These are phyloP conservation scores for Penstemon newberryi DNA, from an alignment of 257 asterid genomes.

Conservation along the genomic window DNA sequence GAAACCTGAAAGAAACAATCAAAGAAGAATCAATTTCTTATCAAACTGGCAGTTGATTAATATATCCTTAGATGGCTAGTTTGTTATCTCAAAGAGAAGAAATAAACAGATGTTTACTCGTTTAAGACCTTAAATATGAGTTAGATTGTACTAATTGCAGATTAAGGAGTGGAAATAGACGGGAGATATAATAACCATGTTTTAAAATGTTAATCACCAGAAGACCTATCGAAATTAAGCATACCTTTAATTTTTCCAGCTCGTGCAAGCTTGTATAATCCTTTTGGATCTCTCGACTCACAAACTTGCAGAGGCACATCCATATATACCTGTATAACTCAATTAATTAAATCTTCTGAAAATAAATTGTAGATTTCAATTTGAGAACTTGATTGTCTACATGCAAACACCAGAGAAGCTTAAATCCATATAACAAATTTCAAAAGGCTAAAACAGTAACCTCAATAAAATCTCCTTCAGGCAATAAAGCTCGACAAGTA, in stretches of 20 bases:
- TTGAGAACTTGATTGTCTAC: slow-evolving; percentile 8
- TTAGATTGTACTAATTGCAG: too few species aligned
- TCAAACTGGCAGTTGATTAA: background rate
- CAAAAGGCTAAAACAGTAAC: slow-evolving; percentile 34
- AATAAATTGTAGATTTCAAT: background rate
- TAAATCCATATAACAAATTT: background rate
- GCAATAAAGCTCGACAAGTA: slow-evolving; percentile 80
- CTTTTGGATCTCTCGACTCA: slow-evolving; percentile 97
- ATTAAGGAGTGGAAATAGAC: too few species aligned
- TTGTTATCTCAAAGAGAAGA: too few species aligned
- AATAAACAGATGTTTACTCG: too few species aligned
- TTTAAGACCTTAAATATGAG: too few species aligned
- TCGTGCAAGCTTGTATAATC: slow-evolving; percentile 95
- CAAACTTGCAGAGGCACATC: slow-evolving; percentile 88
- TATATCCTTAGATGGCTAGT: too few species aligned
- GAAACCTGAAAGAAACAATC: slow-evolving; percentile 58
- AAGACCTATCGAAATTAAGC: slow-evolving; percentile 1
- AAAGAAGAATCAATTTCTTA: slow-evolving; percentile 9
- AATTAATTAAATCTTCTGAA: slow-evolving; percentile 4
- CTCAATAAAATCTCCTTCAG: slow-evolving; percentile 92
- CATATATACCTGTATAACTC: slow-evolving; percentile 72
- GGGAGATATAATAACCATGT: too few species aligned
- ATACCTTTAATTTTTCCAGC: slow-evolving; percentile 95
- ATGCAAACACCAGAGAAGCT: slow-evolving; percentile 2
- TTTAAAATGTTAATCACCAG: too few species aligned